A percentile compares a stretch with the other conserved stretches of the same genome.
phyloP scores from a whole-genome alignment of 2,329 filamentous ascomycete genomes.

The Cladophialophora immunda region DNA sequence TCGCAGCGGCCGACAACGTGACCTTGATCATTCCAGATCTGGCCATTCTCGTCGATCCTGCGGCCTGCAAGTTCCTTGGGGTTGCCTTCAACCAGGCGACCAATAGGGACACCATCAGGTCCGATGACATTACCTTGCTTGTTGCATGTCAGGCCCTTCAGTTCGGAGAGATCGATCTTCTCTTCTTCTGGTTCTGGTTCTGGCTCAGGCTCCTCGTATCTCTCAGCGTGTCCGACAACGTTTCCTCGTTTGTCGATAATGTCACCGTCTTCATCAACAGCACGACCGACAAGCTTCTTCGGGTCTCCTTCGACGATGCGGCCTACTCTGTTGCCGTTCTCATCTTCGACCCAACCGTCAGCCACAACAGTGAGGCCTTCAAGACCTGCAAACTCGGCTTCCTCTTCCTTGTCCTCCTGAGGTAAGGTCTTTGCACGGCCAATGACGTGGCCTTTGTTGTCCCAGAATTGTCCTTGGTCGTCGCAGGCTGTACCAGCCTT shows the following conservation, averaged over 20 bases:
- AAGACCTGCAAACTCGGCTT: slow-evolving; percentile 55
- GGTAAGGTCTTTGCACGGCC: slow-evolving; percentile 63
- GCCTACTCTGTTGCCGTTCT: slow-evolving; percentile 58
- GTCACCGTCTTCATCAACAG: slow-evolving; percentile 70
- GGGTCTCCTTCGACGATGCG: slow-evolving; percentile 65
- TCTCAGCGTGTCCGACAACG: slow-evolving; percentile 65
- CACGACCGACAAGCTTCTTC: slow-evolving; percentile 66
- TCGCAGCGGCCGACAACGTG: slow-evolving; percentile 66
- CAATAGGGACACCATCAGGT: slow-evolving; percentile 62
- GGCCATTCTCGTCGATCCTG: slow-evolving; percentile 64
- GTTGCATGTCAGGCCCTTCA: slow-evolving; percentile 64
- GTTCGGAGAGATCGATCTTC: slow-evolving; percentile 59
- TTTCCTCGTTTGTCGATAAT: slow-evolving; percentile 70
- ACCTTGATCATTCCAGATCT: slow-evolving; percentile 65
- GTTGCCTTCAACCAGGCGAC: slow-evolving; percentile 65
- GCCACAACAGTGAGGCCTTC: slow-evolving; percentile 58
- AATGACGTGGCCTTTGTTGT: slow-evolving; percentile 70
- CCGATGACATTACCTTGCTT: slow-evolving; percentile 67
- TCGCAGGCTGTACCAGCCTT: slow-evolving; percentile 55
- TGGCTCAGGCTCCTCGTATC: slow-evolving; percentile 61
- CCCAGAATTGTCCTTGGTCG: slow-evolving; percentile 70
- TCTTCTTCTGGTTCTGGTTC: slow-evolving; percentile 54
- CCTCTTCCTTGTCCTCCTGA: slow-evolving; percentile 49
- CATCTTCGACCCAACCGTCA: slow-evolving; percentile 59
- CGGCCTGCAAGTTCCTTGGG: slow-evolving; percentile 64